Conservation (phyloP, 2,329 filamentous ascomycete species). For the Aspergillus spinulosporus region DNA sequence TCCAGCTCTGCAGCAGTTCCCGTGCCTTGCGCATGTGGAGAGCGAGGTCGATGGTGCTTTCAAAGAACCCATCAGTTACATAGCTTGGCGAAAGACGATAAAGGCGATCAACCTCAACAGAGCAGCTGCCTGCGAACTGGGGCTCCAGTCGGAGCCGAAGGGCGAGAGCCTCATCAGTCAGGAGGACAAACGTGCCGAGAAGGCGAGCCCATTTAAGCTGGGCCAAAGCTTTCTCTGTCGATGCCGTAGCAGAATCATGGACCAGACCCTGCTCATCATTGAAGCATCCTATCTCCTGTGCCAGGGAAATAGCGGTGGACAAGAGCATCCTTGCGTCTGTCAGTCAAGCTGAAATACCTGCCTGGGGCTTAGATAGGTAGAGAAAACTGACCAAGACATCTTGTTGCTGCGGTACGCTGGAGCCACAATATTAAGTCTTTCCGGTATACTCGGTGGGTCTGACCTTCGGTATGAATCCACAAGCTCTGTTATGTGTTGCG, state of each 20-base stretch:
- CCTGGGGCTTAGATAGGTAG: no score
- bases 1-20: slow-evolving; percentile 8
- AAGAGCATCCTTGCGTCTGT: slow-evolving; percentile 8
- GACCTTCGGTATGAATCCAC: no score
- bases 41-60: background rate
- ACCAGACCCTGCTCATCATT: background rate
- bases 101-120: background rate
- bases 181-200: slow-evolving; percentile 1
- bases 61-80: background rate
- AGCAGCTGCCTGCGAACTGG: background rate
- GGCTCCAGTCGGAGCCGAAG: slow-evolving; percentile 7
- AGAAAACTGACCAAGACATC: slow-evolving; percentile 5
- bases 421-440: slow-evolving; percentile 7
- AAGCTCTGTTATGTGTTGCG: no score
- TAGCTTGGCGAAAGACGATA: background rate
- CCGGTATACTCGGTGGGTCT: background rate
- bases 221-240: background rate
- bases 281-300: slow-evolving; percentile 1
- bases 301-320: slow-evolving; percentile 1
- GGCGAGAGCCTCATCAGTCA: slow-evolving; percentile 4
- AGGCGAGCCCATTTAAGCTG: background rate
- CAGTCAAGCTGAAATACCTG: background rate
- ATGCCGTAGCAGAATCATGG: no score
- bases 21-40: slow-evolving; percentile 8
- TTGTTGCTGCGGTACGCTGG: slow-evolving; percentile 8